phyloP scores from a whole-genome alignment of 441 rosid genomes.

The Erodium moschatum region DNA sequence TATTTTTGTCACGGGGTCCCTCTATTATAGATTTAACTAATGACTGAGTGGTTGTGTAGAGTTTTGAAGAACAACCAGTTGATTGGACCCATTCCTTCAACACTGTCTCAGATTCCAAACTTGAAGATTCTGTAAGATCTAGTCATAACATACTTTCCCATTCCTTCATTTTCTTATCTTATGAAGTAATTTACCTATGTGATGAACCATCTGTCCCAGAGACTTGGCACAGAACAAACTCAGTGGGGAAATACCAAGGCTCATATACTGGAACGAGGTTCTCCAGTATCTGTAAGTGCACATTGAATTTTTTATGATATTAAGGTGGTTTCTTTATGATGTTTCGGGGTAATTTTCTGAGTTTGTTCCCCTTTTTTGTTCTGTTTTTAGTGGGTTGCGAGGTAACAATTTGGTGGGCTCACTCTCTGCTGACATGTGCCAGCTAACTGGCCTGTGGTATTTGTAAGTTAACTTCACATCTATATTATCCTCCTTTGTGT shows the following conservation, averaged over 20 bases:
- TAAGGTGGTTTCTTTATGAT: background rate
- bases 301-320: background rate
- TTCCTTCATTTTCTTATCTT: background rate
- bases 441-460: slow-evolving; percentile 85
- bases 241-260: slow-evolving; percentile 71
- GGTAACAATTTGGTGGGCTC: slow-evolving; percentile 71
- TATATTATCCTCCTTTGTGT: background rate
- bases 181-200: background rate
- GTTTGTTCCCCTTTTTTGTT: background rate
- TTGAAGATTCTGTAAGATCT: slow-evolving; percentile 64
- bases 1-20: background rate
- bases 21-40: background rate
- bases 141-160: background rate
- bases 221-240: slow-evolving; percentile 82
- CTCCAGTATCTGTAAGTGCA: slow-evolving; percentile 75
- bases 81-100: slow-evolving; percentile 86
- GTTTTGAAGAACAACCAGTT: slow-evolving; percentile 70
- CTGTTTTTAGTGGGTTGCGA: slow-evolving; percentile 52
- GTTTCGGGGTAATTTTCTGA: background rate
- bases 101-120: slow-evolving; percentile 79
- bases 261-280: slow-evolving; percentile 91
- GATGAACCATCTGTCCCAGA: slow-evolving; percentile 23
- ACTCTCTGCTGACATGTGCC: slow-evolving; percentile 81
- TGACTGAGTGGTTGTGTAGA: slow-evolving; percentile 26
- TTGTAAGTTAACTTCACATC: slow-evolving; percentile 48